Percentiles rank a stretch among this genome's conserved stretches.
phyloP scores from a whole-genome alignment of 495 filamentous ascomycete species.

The Schizothecium vesticola region DNA sequence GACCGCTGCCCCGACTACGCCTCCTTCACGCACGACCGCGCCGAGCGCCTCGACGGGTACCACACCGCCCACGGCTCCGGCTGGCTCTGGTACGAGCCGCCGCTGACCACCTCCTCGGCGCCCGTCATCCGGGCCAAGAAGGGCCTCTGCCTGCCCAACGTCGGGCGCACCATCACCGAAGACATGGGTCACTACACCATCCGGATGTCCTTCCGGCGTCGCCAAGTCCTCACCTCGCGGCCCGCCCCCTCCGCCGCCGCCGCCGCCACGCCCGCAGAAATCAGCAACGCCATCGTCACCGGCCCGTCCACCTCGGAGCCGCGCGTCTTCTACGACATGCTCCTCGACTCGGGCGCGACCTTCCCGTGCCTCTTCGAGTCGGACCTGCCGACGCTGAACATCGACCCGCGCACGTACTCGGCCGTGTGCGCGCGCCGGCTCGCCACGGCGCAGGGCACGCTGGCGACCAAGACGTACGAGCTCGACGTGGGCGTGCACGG shows the following conservation, averaged over 20 bases:
- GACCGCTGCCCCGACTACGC: slow-evolving; percentile 34
- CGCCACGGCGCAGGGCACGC: slow-evolving; percentile 17
- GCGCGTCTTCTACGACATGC: slow-evolving; percentile 17
- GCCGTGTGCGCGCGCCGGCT: slow-evolving; percentile 31
- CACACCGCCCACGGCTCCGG: slow-evolving; percentile 32
- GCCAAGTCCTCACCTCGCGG: background rate
- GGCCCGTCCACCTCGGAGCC: slow-evolving; percentile 13
- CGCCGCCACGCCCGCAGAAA: background rate
- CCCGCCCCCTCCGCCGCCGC: background rate
- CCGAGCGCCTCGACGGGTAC: slow-evolving; percentile 39
- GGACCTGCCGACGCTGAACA: slow-evolving; percentile 33
- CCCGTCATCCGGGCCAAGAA: slow-evolving; percentile 23
- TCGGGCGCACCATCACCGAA: slow-evolving; percentile 10
- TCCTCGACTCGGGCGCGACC: slow-evolving; percentile 45
- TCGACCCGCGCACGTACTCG: slow-evolving; percentile 33
- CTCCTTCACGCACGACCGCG: slow-evolving; percentile 34
- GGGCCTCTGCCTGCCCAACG: slow-evolving; percentile 22
- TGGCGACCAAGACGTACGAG: slow-evolving; percentile 33
- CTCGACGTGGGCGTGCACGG: slow-evolving; percentile 33
- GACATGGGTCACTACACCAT: slow-evolving; percentile 25
- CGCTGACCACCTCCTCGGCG: slow-evolving; percentile 22
- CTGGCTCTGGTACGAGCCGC: slow-evolving; percentile 49
- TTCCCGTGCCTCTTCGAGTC: slow-evolving; percentile 30
- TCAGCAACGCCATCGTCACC: background rate
- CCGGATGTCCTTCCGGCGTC: background rate